Base-by-base conservation (phyloP, 129 eudicot species). In the Sambucus nigra region DNA sequence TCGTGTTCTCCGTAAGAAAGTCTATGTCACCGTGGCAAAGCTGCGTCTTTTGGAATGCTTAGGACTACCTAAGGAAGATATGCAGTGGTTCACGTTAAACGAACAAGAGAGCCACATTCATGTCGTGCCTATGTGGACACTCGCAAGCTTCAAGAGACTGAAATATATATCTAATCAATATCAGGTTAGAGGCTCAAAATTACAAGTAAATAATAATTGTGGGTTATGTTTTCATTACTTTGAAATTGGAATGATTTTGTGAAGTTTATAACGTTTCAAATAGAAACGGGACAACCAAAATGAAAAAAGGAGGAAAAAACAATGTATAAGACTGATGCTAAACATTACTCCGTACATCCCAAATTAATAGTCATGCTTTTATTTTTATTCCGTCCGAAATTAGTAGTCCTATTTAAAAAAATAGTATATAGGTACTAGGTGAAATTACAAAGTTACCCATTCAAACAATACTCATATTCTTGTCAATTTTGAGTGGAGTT, bases 101-200 rank as follows among this genome's bases (percentile, higher is more conserved):
- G 99, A 86, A 65, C 69, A 69, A 16, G 99, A 92, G 67, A 79
- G 91, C 66, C 81, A 92, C 52, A 82, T 86, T 59, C 96, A 92
- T 70, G 91, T 92, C 47, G 99, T 92, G 55, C 94, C 96, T 39
- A 72, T 92, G 96, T 92, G 99, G 99, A 77, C 89, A 44, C 77
- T 86, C 19, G 95, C 96, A 20, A 92, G 89, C 75, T 82, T 92
- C 69, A 92, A 92, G 65, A 64, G 99, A 68, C 57, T 92, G 62
- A 82, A 92, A 67, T 82, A 86, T 59, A 55, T 77, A 24, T 70
- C 99, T 29, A 74, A 69, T 39, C 87, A 75, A 55, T 92, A 86
- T 79, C 68, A 59, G 80, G 99, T 92, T 64, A 67, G 71, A n/a
- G 42, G 42, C 13, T 35, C 13, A 7, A 7, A 1, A 7, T 1